Conservation (phyloP, 2,329 filamentous ascomycete genomes). For the Colletotrichum tamarilloi region DNA sequence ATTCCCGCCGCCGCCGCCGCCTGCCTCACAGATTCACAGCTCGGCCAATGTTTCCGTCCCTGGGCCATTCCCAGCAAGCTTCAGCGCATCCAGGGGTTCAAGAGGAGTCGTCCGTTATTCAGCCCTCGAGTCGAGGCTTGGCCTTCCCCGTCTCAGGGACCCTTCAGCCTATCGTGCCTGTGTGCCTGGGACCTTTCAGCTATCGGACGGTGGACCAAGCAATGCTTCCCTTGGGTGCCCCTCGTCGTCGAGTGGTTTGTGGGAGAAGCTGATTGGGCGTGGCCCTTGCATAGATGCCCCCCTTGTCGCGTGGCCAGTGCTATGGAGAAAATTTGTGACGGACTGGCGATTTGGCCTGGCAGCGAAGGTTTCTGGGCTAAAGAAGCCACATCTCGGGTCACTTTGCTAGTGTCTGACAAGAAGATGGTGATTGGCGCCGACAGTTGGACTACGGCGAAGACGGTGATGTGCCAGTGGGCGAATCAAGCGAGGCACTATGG, state of each 20-base stretch:
- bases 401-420: not conserved
- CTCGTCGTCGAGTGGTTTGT: not conserved
- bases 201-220: not conserved
- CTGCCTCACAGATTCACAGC: not conserved
- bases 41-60: constrained; percentile 5
- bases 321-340: constrained; percentile 17
- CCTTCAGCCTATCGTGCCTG: not conserved
- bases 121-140: not conserved
- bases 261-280: constrained; percentile 16
- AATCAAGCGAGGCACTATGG: not conserved
- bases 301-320: constrained; percentile 18
- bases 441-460: not conserved
- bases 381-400: not conserved
- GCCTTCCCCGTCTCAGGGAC: not conserved
- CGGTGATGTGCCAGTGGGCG: not conserved
- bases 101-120: constrained; percentile 2
- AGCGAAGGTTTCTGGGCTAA: not conserved
- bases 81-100: not conserved
- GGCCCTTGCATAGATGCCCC: constrained; percentile 28
- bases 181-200: too few species aligned
- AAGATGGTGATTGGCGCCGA: not conserved
- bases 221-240: constrained; percentile 7
- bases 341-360: not conserved
- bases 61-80: constrained; percentile 11
- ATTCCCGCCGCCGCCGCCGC: too few species aligned